phyloP scores from a whole-genome alignment of 352 stramenopile genomes.

The Pythium guiyangense region DNA sequence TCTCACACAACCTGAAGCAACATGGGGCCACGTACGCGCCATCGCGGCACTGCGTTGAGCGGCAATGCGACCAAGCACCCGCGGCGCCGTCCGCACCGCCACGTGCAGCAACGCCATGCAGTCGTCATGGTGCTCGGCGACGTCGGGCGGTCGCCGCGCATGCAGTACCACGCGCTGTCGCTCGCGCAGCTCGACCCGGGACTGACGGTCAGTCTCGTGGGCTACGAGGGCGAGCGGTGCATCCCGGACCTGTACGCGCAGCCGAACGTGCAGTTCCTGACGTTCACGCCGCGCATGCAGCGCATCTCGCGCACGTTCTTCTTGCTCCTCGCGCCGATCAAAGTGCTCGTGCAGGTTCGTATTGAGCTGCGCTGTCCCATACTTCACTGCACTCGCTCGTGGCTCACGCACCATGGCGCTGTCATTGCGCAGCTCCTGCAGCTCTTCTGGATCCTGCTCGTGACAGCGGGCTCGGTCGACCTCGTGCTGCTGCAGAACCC shows the following conservation, averaged over 20 bases:
- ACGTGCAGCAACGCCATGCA: constrained; percentile 39
- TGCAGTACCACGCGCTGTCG: constrained; percentile 99
- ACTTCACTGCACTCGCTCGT: no score
- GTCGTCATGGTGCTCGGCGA: constrained; percentile 94
- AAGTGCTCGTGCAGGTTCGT: constrained; percentile 62
- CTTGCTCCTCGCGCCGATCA: constrained; percentile 74
- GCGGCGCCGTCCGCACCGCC: neutral
- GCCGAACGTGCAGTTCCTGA: constrained; percentile 69
- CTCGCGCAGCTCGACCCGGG: constrained; percentile 74
- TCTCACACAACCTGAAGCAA: no score
- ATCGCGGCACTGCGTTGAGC: neutral
- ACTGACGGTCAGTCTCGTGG: constrained; percentile 88
- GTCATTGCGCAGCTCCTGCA: constrained; percentile 48
- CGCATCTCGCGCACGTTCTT: constrained; percentile 61
- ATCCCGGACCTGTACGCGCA: constrained; percentile 63
- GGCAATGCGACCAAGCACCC: neutral
- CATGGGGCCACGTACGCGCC: no score
- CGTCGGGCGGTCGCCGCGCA: constrained; percentile 95
- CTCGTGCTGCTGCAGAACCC: constrained; percentile 98
- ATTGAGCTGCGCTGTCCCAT: neutral
- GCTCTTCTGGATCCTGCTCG: constrained; percentile 76
- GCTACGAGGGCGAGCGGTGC: constrained; percentile 91
- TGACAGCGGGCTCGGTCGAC: constrained; percentile 73
- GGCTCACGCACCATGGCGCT: neutral
- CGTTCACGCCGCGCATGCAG: constrained; percentile 65